These are phyloP conservation scores for Platanus orientalis DNA, from an alignment of 164 flowering plant genomes.

Conservation along the genomic window DNA sequence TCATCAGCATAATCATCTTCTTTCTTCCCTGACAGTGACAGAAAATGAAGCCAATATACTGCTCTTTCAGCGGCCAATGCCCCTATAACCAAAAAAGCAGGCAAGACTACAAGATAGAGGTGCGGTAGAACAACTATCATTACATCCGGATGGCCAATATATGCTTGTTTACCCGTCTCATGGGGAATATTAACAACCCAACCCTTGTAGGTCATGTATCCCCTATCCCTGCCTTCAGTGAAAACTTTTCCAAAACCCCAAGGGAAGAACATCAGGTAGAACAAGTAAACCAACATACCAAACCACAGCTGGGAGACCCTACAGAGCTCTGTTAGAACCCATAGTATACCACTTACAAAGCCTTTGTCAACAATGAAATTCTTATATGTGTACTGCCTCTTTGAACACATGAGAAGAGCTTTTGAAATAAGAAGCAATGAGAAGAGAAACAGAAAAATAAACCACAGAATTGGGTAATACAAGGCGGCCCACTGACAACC, in stretches of 20 bases:
- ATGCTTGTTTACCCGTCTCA: slow-evolving; percentile 21
- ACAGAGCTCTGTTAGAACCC: slow-evolving; percentile 56
- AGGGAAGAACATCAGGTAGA: slow-evolving; percentile 64
- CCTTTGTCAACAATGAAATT: slow-evolving; percentile 37
- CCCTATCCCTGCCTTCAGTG: slow-evolving; percentile 44
- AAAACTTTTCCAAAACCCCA: slow-evolving; percentile 78
- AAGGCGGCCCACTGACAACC: slow-evolving; percentile 84
- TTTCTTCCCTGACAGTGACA: slow-evolving; percentile 64
- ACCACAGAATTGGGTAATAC: slow-evolving; percentile 73
- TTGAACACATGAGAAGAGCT: slow-evolving; percentile 33
- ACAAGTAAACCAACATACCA: slow-evolving; percentile 45
- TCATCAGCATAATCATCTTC: slow-evolving; percentile 45
- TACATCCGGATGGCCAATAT: slow-evolving; percentile 76
- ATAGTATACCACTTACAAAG: slow-evolving; percentile 29
- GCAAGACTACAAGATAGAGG: slow-evolving; percentile 58
- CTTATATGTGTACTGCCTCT: slow-evolving; percentile 44
- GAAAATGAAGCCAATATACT: slow-evolving; percentile 31
- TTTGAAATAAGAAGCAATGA: slow-evolving; percentile 56
- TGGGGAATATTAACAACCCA: slow-evolving; percentile 47
- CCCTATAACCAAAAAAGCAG: slow-evolving; percentile 44
- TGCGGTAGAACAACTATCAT: slow-evolving; percentile 84
- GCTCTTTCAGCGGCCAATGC: slow-evolving; percentile 64
- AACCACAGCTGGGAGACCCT: slow-evolving; percentile 47
- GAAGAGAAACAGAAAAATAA: slow-evolving; percentile 25
- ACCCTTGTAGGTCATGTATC: slow-evolving; percentile 82